Conservation (phyloP, 805 yeast genomes). For the Suhomyces vadensis region DNA sequence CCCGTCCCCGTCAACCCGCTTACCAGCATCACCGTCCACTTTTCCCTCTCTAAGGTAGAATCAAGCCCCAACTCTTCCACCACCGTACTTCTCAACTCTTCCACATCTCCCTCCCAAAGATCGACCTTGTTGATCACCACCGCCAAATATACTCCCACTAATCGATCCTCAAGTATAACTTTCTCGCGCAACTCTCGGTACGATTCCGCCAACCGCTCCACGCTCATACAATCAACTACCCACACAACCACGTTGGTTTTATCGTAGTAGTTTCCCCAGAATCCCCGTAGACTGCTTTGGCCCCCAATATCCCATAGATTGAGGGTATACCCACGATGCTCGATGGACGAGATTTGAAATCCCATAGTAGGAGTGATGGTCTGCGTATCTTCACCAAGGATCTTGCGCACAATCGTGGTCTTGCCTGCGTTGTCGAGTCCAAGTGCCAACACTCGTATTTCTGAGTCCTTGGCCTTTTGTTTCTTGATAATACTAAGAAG, state of each 20-base stretch:
- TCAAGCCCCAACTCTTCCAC: constrained; percentile 19
- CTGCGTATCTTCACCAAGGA: constrained; percentile 51
- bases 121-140: constrained; percentile 79
- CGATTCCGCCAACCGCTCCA: constrained; percentile 65
- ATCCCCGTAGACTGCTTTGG: constrained; percentile 39
- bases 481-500: constrained; percentile 75
- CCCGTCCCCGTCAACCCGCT: constrained; percentile 41
- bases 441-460: constrained; percentile 69
- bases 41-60: constrained; percentile 21
- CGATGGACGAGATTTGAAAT: constrained; percentile 69
- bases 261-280: constrained; percentile 85
- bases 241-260: constrained; percentile 72
- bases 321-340: constrained; percentile 43
- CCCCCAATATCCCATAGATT: constrained; percentile 90
- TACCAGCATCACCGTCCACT: constrained; percentile 29
- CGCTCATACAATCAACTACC: constrained; percentile 75
- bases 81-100: constrained; percentile 9
- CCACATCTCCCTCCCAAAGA: constrained; percentile 29
- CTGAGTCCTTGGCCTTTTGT: constrained; percentile 78
- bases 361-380: constrained; percentile 89
- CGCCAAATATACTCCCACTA: constrained; percentile 68
- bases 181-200: constrained; percentile 59
- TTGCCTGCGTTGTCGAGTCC: constrained; percentile 94
- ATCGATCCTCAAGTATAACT: constrained; percentile 63
- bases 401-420: constrained; percentile 70